These are phyloP conservation scores for Anthracocystis walkeri DNA, from an alignment of 1,284 basidiomycete genomes.

Conservation along the genomic window DNA sequence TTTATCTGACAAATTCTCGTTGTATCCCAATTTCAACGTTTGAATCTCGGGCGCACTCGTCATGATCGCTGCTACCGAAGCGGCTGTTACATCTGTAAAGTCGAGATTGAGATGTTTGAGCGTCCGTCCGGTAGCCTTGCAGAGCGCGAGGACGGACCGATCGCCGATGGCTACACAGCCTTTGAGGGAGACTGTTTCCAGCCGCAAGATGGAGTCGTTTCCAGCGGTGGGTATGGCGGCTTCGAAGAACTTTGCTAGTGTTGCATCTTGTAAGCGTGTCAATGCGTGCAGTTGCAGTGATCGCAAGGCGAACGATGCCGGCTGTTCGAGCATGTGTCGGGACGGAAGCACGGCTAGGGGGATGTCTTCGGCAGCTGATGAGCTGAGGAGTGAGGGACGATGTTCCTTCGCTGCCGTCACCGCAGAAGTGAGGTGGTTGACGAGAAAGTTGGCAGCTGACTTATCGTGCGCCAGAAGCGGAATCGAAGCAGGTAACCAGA, in stretches of 20 bases:
- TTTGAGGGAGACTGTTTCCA: constrained; percentile 31
- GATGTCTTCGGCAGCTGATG: constrained; percentile 2
- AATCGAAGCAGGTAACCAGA: constrained; percentile 43
- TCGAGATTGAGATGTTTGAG: constrained; percentile 45
- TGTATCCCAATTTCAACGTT: constrained; percentile 41
- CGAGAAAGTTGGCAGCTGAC: constrained; percentile 27
- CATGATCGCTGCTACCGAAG: constrained; percentile 28
- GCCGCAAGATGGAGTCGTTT: constrained; percentile 12
- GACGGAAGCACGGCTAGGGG: constrained; percentile 25
- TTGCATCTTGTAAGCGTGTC: constrained; percentile 33
- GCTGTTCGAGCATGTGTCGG: not conserved
- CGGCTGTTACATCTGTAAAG: constrained; percentile 39
- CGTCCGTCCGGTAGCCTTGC: constrained; percentile 24
- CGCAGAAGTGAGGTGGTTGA: constrained; percentile 25
- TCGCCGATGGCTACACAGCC: constrained; percentile 41
- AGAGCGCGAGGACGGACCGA: constrained; percentile 29
- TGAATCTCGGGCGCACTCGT: constrained; percentile 11
- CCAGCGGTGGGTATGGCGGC: constrained; percentile 4
- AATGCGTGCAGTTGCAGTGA: constrained; percentile 44
- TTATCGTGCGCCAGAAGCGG: constrained; percentile 40
- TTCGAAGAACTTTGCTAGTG: constrained; percentile 34
- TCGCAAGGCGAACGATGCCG: constrained; percentile 30
- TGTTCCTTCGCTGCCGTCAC: constrained; percentile 6
- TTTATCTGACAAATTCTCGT: constrained; percentile 35
- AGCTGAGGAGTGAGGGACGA: constrained; percentile 2